phyloP scores from a whole-genome alignment of 2,329 filamentous ascomycete species.

The Pseudofabraea citricarpa region DNA sequence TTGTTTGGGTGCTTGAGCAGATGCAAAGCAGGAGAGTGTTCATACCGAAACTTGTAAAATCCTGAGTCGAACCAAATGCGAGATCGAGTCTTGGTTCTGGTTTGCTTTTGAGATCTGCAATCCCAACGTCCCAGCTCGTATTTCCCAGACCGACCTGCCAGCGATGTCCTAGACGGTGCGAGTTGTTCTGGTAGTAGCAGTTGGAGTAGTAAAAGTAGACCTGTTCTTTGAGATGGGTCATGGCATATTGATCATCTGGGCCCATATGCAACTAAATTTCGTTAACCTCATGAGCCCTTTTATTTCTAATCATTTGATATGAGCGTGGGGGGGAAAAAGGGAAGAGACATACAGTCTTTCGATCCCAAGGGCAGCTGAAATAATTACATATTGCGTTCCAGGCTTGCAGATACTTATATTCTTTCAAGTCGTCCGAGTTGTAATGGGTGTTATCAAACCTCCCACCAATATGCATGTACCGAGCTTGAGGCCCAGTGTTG shows the following conservation, averaged over 20 bases:
- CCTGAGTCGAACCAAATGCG: not conserved
- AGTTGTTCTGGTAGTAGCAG: constrained; percentile 14
- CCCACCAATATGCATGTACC: no score
- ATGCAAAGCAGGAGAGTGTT: no score
- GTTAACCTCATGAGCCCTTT: no score
- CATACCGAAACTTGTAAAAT: not conserved
- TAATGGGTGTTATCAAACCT: no score
- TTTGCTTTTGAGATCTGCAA: constrained; percentile 12
- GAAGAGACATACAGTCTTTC: constrained; percentile 10
- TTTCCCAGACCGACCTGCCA: constrained; percentile 13
- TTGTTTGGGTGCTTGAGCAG: no score
- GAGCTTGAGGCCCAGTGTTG: not conserved
- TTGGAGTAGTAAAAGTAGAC: constrained; percentile 17
- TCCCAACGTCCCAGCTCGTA: constrained; percentile 15
- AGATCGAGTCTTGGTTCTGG: constrained; percentile 11
- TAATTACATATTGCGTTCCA: constrained; percentile 17
- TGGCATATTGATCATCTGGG: not conserved
- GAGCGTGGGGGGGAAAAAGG: not conserved
- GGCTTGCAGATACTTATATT: no score
- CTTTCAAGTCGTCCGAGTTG: no score
- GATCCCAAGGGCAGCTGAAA: constrained; percentile 16
- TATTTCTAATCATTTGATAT: no score
- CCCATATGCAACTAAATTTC: constrained; percentile 15
- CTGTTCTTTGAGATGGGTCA: constrained; percentile 1
- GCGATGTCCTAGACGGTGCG: constrained; percentile 10